Percentiles rank a stretch among this genome's conserved stretches.
Conservation (phyloP, 2,329 filamentous ascomycete genomes). For the Fonsecaea monophora region DNA sequence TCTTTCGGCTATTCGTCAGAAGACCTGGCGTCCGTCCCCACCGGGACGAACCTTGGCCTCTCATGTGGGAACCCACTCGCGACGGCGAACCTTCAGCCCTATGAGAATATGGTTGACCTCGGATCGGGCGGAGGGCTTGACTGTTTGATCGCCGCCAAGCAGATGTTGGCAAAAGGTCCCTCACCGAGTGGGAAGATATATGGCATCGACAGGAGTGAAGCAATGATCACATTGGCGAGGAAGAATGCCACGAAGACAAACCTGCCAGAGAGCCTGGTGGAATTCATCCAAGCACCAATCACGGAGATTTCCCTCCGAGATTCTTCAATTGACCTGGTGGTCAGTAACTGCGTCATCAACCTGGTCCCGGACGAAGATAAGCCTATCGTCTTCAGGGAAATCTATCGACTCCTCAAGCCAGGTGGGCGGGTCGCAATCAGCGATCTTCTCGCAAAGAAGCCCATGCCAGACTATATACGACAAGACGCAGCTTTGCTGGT, state of each 20-base stretch:
- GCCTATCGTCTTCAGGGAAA: constrained; percentile 62
- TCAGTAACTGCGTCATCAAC: constrained; percentile 70
- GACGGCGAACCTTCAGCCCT: constrained; percentile 51
- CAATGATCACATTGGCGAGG: background rate
- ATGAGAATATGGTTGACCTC: constrained; percentile 27
- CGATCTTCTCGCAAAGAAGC: constrained; percentile 61
- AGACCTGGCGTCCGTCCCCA: constrained; percentile 56
- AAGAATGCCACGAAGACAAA: constrained; percentile 12
- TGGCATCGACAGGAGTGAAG: constrained; percentile 14
- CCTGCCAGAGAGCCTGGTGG: constrained; percentile 40
- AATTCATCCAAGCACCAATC: constrained; percentile 61
- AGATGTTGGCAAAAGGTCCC: constrained; percentile 9
- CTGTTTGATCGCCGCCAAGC: constrained; percentile 13
- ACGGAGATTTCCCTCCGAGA: constrained; percentile 55
- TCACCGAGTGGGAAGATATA: constrained; percentile 15
- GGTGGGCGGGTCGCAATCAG: constrained; percentile 65
- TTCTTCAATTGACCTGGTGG: constrained; percentile 61
- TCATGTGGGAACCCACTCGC: constrained; percentile 63
- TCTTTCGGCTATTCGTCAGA: constrained; percentile 62
- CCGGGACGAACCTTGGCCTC: constrained; percentile 60
- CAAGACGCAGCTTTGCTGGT: constrained; percentile 62
- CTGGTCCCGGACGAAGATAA: constrained; percentile 63
- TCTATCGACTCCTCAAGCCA: constrained; percentile 63
- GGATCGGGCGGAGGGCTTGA: constrained; percentile 19
- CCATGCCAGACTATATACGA: constrained; percentile 53